Evolutionary conservation across 2,329 filamentous ascomycete species (phyloP), one percentile per base, ranked within the genome.

Genomic region (Amauroascus verrucosus): DNA sequence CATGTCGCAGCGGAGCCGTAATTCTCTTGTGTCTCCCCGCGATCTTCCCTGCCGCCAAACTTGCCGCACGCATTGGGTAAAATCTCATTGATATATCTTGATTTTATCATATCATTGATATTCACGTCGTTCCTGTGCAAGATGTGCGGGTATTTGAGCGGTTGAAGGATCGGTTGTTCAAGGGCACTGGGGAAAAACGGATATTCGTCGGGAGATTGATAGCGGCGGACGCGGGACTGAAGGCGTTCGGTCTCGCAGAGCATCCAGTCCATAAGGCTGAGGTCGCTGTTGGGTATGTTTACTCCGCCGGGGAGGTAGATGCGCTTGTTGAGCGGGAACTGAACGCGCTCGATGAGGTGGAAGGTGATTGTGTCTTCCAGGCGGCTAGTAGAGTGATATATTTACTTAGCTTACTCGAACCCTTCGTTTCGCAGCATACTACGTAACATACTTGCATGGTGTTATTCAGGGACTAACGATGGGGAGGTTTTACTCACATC

Each of bases 351-450:
- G 65, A 97, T 97, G 37, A 98, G 77, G 71, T 95, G 86, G 72
- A 95, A 96, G 60, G 88, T 95, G 66, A 98, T 97, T 57, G 91
- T 97, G 67, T 98, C 93, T 74, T 98, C 93, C 16, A 97, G 79
- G 18, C 93, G 93, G 65, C 93, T 98, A 64, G 18, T 37, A 8
- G 2, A 40, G 18, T n/a, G n/a, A n/a, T n/a, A n/a, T n/a, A n/a
- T n/a, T 11, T 40, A 40, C 18, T 40, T 16, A 40, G 37, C 11
- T 14, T n/a, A 35, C 26, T 5, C 26, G 4, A 5, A 9, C 11
- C 33, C n/a, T 37, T 14, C 11, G 4, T 37, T 16, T 40, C 20
- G 37, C 14, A 22, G 16, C 7, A 16, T 35, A 35, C 9, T 35
- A 11, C 33, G n/a, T n/a, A n/a, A n/a, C n/a, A n/a, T n/a, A n/a